Evolutionary conservation across 805 yeast species (phyloP).

Genomic region (Teunomyces panamensis): DNA sequence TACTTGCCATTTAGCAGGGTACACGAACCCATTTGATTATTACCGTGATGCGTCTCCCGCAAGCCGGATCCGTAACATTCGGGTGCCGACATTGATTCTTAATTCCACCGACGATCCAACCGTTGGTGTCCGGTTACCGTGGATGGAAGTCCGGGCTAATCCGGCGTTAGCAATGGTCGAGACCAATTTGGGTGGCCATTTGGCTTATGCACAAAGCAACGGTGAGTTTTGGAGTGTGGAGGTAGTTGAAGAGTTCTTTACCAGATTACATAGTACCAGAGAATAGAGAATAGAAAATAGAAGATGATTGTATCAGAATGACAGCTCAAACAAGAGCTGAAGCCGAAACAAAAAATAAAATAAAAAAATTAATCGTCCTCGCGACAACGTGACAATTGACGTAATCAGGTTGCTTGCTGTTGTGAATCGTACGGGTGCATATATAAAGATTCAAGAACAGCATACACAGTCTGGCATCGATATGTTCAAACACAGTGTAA

Average conservation of each 20-base stretch:
- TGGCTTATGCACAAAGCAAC: slow-evolving; percentile 67
- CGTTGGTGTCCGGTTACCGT: slow-evolving; percentile 56
- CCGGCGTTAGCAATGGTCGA: slow-evolving; percentile 59
- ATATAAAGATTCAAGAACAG: neutral
- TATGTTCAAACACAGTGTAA: slow-evolving; percentile 23
- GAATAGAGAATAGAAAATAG: neutral
- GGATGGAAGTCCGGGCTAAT: slow-evolving; percentile 46
- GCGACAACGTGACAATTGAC: too few relatives aligned
- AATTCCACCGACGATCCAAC: slow-evolving; percentile 76
- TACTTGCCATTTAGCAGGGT: slow-evolving; percentile 68
- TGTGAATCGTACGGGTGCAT: neutral
- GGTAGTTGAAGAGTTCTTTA: slow-evolving; percentile 35
- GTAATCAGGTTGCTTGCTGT: too few relatives aligned
- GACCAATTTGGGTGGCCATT: slow-evolving; percentile 75
- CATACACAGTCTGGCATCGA: neutral
- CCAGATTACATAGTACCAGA: slow-evolving; percentile 13
- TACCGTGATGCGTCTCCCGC: slow-evolving; percentile 62
- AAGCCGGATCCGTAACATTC: slow-evolving; percentile 46
- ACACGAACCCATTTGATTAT: slow-evolving; percentile 60
- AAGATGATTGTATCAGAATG: neutral
- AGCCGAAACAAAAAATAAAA: too few relatives aligned
- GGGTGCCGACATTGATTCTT: slow-evolving; percentile 64
- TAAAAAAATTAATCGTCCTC: too few relatives aligned
- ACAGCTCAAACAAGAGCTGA: too few relatives aligned
- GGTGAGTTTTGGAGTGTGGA: slow-evolving; percentile 62